Evolutionary conservation across 2,329 filamentous ascomycete species (phyloP).

Genomic region (Colletotrichum cuscutae): DNA sequence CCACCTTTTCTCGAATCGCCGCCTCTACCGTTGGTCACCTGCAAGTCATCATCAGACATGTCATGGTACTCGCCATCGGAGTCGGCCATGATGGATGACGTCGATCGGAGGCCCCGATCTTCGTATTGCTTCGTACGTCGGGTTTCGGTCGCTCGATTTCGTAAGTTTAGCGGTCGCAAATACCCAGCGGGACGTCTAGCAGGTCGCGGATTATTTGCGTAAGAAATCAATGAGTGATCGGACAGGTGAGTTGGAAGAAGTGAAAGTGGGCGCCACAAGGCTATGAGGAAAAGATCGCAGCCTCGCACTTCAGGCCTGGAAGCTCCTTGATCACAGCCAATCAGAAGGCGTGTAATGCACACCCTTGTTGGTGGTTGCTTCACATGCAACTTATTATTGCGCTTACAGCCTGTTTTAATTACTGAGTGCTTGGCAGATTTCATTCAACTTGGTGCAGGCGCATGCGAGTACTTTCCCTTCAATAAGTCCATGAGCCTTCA

Average conservation of each 20-base stretch:
- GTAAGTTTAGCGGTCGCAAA: background rate
- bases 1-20: slow-evolving; percentile 6
- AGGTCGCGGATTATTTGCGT: background rate
- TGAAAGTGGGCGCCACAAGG: slow-evolving; percentile 17
- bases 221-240: background rate
- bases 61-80: slow-evolving; percentile 78
- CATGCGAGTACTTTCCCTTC: background rate
- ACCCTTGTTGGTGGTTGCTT: background rate
- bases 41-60: slow-evolving; percentile 73
- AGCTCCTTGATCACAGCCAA: background rate
- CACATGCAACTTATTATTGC: background rate
- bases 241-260: background rate
- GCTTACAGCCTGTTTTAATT: background rate
- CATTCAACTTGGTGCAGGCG: background rate
- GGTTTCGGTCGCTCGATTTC: background rate
- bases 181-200: background rate
- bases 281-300: slow-evolving; percentile 24
- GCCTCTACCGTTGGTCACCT: slow-evolving; percentile 45
- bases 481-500: background rate
- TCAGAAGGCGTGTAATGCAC: background rate
- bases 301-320: slow-evolving; percentile 18
- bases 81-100: slow-evolving; percentile 67
- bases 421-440: background rate
- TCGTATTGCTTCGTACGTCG: background rate
- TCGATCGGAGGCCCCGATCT: background rate